phyloP scores from a whole-genome alignment of 2,329 filamentous ascomycete species.

The Penicillium sumatraense region DNA sequence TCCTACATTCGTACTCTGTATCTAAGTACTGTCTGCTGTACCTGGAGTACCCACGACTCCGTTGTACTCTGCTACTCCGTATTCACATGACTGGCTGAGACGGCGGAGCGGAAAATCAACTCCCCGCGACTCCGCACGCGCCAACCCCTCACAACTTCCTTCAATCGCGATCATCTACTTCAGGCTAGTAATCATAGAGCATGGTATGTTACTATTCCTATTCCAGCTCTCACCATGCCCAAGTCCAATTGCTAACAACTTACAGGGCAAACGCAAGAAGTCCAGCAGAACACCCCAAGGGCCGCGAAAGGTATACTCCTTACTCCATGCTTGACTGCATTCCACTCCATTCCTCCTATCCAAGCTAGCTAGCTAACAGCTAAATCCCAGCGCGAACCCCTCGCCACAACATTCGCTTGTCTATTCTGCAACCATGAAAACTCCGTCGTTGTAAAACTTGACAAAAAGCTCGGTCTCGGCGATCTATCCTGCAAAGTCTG shows the following conservation, averaged over 20 bases:
- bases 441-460: constrained; percentile 85
- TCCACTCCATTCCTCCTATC: background rate
- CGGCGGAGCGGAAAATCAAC: no score
- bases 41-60: no score
- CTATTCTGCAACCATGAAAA: constrained; percentile 99
- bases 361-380: no score
- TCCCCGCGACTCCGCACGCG: constrained; percentile 29
- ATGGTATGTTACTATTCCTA: constrained; percentile 16
- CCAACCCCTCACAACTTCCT: constrained; percentile 20
- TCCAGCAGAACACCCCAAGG: constrained; percentile 79
- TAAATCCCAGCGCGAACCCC: constrained; percentile 47
- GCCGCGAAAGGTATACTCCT: constrained; percentile 71
- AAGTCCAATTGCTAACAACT: background rate
- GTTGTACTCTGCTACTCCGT: background rate
- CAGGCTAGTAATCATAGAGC: constrained; percentile 4
- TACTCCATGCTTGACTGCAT: no score
- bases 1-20: no score
- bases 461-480: constrained; percentile 89
- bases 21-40: no score
- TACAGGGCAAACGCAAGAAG: constrained; percentile 88
- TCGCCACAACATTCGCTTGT: constrained; percentile 84
- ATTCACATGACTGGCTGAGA: no score
- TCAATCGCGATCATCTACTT: background rate
- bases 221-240: background rate
- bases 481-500: constrained; percentile 89